phyloP scores from a whole-genome alignment of 257 asterid genomes.

The Capsicum pubescens region DNA sequence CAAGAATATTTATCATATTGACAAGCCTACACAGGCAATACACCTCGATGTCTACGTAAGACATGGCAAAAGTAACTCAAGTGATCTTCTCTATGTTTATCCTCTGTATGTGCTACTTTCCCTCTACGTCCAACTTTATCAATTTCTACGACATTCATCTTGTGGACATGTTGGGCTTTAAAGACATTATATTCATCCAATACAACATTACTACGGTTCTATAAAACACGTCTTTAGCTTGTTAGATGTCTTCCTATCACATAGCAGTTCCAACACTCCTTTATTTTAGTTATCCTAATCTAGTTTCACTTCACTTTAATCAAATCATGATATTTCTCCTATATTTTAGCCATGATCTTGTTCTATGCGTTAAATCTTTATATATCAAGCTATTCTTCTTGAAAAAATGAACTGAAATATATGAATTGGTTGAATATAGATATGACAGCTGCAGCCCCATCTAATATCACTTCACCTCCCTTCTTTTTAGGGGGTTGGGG shows the following conservation, averaged over 20 bases:
- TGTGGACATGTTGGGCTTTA: neutral
- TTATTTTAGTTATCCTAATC: neutral
- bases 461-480: neutral
- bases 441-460: neutral
- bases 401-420: neutral
- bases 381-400: neutral
- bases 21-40: neutral
- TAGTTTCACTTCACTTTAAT: neutral
- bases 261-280: neutral
- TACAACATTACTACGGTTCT: neutral
- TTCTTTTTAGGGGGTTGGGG: neutral
- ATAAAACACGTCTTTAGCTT: neutral
- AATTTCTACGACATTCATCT: neutral
- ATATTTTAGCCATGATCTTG: neutral
- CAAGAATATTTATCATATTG: neutral
- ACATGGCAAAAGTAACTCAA: neutral
- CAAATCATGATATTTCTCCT: neutral
- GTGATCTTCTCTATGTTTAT: neutral
- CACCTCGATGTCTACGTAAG: neutral
- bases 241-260: neutral
- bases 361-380: neutral
- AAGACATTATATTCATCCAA: neutral
- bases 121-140: neutral
- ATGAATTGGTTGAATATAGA: neutral
- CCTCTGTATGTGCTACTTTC: constrained; percentile 28